These are phyloP conservation scores for Epicoccum sorghinum DNA, from an alignment of 2,329 filamentous ascomycete genomes.

Conservation along the genomic window DNA sequence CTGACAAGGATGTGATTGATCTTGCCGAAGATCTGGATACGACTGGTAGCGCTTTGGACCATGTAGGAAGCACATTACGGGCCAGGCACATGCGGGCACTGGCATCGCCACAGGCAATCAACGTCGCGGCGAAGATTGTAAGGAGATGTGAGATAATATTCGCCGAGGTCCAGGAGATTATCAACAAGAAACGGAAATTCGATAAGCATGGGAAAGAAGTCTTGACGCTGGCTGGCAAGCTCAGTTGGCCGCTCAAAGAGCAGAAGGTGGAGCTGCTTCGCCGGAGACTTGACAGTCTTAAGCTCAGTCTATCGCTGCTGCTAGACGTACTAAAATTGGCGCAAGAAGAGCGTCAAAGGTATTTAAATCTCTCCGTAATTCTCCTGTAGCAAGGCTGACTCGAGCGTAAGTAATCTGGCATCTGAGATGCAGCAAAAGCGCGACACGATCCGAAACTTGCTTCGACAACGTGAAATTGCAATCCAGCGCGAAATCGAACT, in stretches of 20 bases:
- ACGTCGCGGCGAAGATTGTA: slow-evolving; percentile 31
- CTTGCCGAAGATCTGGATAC: slow-evolving; percentile 36
- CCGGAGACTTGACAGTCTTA: slow-evolving; percentile 34
- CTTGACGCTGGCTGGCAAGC: slow-evolving; percentile 23
- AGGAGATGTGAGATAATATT: slow-evolving; percentile 36
- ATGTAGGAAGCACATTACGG: slow-evolving; percentile 30
- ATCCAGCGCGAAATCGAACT: too few species aligned
- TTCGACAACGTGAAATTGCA: too few species aligned
- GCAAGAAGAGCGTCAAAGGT: slow-evolving; percentile 29
- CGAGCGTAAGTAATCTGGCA: not conserved
- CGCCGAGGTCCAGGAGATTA: slow-evolving; percentile 27
- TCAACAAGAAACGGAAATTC: slow-evolving; percentile 27
- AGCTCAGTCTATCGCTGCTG: slow-evolving; percentile 34
- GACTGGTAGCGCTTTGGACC: slow-evolving; percentile 32
- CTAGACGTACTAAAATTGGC: slow-evolving; percentile 37
- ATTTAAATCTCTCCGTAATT: not conserved
- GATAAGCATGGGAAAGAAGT: slow-evolving; percentile 24
- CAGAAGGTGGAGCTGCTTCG: slow-evolving; percentile 32
- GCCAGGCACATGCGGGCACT: slow-evolving; percentile 19
- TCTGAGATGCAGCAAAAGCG: not conserved
- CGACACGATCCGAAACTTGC: too few species aligned
- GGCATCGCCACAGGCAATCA: slow-evolving; percentile 29
- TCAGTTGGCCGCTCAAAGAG: slow-evolving; percentile 34
- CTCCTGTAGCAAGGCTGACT: not conserved
- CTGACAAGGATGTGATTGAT: slow-evolving; percentile 31